Percentiles rank a stretch among this genome's conserved stretches.
These are phyloP conservation scores for Salix purpurea DNA, from an alignment of 345 rosid species.

Conservation along the genomic window DNA sequence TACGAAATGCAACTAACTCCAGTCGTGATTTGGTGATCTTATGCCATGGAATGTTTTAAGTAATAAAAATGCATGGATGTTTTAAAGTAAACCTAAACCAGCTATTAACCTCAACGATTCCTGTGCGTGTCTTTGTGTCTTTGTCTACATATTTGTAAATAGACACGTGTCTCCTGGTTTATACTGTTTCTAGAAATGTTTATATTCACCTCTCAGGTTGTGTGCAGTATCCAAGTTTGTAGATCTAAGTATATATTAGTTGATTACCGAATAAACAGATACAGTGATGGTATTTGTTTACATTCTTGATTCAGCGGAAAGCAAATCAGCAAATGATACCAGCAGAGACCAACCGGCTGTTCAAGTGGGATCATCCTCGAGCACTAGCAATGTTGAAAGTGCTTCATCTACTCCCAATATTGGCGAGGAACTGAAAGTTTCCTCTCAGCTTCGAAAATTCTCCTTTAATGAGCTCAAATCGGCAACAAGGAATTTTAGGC, in stretches of 20 bases:
- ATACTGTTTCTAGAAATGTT: background rate
- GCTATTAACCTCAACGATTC: no score
- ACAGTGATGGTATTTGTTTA: background rate
- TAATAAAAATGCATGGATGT: no score
- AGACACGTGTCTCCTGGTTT: background rate
- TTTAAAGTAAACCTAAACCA: no score
- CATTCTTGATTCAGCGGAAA: constrained; percentile 17
- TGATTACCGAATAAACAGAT: background rate
- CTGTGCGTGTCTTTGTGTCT: background rate
- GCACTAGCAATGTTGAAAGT: constrained; percentile 17
- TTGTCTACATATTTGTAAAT: background rate
- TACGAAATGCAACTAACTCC: background rate
- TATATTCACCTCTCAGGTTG: background rate
- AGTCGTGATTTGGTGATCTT: background rate
- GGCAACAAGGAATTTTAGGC: constrained; percentile 24
- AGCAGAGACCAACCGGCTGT: constrained; percentile 17
- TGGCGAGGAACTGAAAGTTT: constrained; percentile 13
- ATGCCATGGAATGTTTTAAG: no score
- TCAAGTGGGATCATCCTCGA: constrained; percentile 16
- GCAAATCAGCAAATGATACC: constrained; percentile 21
- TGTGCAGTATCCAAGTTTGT: background rate
- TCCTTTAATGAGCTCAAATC: constrained; percentile 22
- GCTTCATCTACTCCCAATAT: constrained; percentile 16
- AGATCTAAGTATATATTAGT: background rate
- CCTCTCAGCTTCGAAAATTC: constrained; percentile 23